Conservation (phyloP, 805 yeast genomes). For the Candida mattraensis region DNA sequence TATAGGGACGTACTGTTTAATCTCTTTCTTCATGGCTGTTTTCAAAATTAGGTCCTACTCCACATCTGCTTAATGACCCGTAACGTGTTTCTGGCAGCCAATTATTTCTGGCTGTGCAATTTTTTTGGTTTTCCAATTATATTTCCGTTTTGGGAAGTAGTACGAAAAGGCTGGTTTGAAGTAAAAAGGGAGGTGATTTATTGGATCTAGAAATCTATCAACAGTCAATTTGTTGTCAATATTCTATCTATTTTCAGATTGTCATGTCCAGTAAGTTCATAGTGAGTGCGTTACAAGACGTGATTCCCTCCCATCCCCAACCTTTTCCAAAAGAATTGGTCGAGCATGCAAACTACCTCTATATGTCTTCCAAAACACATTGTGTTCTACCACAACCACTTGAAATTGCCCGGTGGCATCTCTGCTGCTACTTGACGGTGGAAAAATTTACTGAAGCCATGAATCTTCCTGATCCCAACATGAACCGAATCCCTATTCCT, state of each 20-base stretch:
- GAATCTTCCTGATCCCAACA: conserved; percentile 48
- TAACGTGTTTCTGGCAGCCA: no score
- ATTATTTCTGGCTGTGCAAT: no score
- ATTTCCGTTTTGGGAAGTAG: no score
- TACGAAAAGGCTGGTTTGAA: conserved; percentile 14
- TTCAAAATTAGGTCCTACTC: no score
- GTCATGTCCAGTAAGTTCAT: conserved; percentile 34
- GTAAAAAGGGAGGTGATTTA: no score
- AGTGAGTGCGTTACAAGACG: conserved; percentile 44
- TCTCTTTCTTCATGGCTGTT: conserved; percentile 1
- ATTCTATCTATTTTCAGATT: background rate
- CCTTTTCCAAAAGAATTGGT: conserved; percentile 44
- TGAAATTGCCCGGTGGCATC: conserved; percentile 65
- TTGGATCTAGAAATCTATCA: no score
- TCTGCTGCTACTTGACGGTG: conserved; percentile 64
- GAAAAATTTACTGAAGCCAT: conserved; percentile 45
- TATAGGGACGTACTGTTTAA: no score
- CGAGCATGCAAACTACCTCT: conserved; percentile 44
- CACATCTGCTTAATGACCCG: no score
- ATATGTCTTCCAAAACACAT: conserved; percentile 53
- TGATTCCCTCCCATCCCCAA: conserved; percentile 48
- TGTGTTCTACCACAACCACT: conserved; percentile 46
- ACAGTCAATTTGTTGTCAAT: no score
- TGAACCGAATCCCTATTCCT: conserved; percentile 59
- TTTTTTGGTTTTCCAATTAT: no score